Base-by-base conservation (phyloP, 139 green algal species). In the Nannochloris sp. region DNA sequence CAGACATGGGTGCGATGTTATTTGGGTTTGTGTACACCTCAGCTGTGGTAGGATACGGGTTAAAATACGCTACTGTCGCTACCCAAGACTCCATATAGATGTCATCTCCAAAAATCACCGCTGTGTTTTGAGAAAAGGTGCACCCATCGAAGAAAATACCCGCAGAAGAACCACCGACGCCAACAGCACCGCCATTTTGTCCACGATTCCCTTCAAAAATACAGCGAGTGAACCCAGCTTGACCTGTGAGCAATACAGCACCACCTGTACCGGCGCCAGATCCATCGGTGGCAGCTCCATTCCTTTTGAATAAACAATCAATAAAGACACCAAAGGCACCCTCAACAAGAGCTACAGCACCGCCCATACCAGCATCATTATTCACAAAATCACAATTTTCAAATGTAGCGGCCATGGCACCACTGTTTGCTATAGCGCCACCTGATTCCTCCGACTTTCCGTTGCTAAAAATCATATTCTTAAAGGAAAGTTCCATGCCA, bases 11-110 rank as follows among this genome's bases (percentile, higher is more conserved):
- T 29, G 61, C 45, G 23, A 70, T 59, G 14, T 48, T 27, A 7
- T 24, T 60, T 44, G 47, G 34, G 39, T 53, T 70, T 13, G 63
- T 58, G 25, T 59, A 70, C 3, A 70, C 63, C 24, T 70, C 47
- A 15, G 69, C 69, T 32, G 48, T 24, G 13, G 69, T 71, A 4
- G 69, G 69, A 47, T 39, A 71, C 9, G 69, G 69, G 55, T 61
- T 71, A 51, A 71, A 67, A 53, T 64, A 76, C 29, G 62, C 69
- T 5, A 59, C 38, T 7, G 69, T 72, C 14, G 54, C 54, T 51
- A 76, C 69, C 69, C 69, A 76, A 36, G 47, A 67, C 64, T 76
- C 70, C 62, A 76, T 71, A 60, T 76, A 76, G 0, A 76, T 62
- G 15, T 76, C 70, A 30, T 67, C 54, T 9, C 70, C 70, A 65